Evolutionary conservation across 2,329 filamentous ascomycete genomes (phyloP), one percentile per base, ranked within the genome.

Genomic region (Polytolypa hystricis): DNA sequence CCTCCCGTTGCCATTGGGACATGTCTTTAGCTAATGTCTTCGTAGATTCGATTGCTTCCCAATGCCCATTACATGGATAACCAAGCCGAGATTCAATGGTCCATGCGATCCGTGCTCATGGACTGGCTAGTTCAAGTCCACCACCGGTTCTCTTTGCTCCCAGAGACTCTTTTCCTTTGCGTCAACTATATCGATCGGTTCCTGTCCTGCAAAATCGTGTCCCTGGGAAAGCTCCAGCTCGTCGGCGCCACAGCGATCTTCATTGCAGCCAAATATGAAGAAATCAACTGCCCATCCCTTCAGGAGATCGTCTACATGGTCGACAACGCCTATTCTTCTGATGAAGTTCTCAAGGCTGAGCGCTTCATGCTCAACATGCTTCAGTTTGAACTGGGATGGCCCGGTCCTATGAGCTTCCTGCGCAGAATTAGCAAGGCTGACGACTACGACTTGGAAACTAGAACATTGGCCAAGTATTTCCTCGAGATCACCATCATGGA

Each of bases 261-360:
- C 51, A 80, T 98, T 42, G 91, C 91, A 9, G 84, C 91, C 49
- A 98, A 98, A 64, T 98, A 95, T 56, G 91, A 98, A 61, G 91
- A 98, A 65, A 95, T 98, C 67, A 93, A 94, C 62, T 94, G 87
- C 60, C 91, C 87, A 16, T 94, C 89, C 1, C 78, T 98, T 15
- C 75, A 82, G 43, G 91, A 98, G 67, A 93, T 98, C 52, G 83
- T 94, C 42, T 96, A 89, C 68, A 96, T 98, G 89, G 91, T 98
- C 27, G 91, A 98, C 56, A 75, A 79, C 29, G 86, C 85, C 38
- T 98, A 95, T 63, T 82, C 74, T 3, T 72, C 75, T 11, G 87
- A 95, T 39, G 91, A 96, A 65, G 89, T 98, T 39, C 73, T 96
- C 47, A 95, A 96, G 66, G 91, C 91, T 0, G 91, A 98, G 64